phyloP scores from a whole-genome alignment of 2,329 filamentous ascomycete genomes.

The Hypoxylon sp. region DNA sequence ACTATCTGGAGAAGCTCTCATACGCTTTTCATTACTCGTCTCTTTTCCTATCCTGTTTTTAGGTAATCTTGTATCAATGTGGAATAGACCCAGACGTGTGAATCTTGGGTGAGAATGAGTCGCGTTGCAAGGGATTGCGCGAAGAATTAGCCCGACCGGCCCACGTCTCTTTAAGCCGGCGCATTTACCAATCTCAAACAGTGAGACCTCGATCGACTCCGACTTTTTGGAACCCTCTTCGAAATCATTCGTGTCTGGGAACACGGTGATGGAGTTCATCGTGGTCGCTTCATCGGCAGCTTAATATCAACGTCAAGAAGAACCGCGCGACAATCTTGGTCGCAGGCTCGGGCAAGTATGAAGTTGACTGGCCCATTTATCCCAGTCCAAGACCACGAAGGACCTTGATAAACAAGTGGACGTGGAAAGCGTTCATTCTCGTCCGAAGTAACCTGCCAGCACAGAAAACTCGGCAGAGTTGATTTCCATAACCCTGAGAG shows the following conservation, averaged over 20 bases:
- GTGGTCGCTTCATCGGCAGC: neutral
- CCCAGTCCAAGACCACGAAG: slow-evolving; percentile 22
- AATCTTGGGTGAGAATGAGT: neutral
- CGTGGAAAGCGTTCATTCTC: slow-evolving; percentile 12
- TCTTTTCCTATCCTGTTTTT: neutral
- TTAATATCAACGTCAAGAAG: slow-evolving; percentile 14
- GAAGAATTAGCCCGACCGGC: slow-evolving; percentile 11
- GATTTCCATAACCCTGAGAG: slow-evolving; percentile 11
- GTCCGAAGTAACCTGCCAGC: neutral
- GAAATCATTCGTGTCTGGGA: slow-evolving; percentile 6
- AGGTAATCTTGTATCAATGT: slow-evolving; percentile 4
- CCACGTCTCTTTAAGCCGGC: slow-evolving; percentile 6
- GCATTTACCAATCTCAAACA: slow-evolving; percentile 17
- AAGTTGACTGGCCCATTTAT: slow-evolving; percentile 15
- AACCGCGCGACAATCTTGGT: neutral
- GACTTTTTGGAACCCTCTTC: neutral
- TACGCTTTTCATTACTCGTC: neutral
- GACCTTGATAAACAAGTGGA: slow-evolving; percentile 10
- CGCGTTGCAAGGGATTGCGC: neutral
- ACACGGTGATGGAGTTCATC: slow-evolving; percentile 5
- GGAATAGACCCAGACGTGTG: slow-evolving; percentile 17
- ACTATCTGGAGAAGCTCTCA: neutral
- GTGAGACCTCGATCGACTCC: neutral
- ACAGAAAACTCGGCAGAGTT: slow-evolving; percentile 10
- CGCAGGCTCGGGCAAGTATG: slow-evolving; percentile 1